These are phyloP conservation scores for Cyberlindnera petersonii DNA, from an alignment of 805 yeast species.

Conservation along the genomic window DNA sequence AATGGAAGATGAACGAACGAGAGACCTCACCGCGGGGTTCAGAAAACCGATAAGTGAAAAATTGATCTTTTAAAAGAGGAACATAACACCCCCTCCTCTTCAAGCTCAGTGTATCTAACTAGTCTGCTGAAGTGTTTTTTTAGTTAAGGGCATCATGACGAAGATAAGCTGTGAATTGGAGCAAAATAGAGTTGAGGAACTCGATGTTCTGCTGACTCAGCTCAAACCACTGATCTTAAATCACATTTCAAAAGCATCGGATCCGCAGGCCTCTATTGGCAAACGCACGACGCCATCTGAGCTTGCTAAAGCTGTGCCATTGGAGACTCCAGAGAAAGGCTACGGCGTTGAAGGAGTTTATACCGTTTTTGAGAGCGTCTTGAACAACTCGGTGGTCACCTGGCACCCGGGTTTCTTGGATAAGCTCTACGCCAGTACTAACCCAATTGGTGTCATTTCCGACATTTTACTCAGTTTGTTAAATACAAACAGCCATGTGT, in stretches of 20 bases:
- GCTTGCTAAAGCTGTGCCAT: conserved; percentile 34
- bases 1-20: too few species aligned
- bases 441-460: conserved; percentile 75
- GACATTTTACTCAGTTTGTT: conserved; percentile 65
- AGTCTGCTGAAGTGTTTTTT: too few species aligned
- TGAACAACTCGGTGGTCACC: conserved; percentile 69
- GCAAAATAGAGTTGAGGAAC: conserved; percentile 48
- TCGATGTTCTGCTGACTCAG: conserved; percentile 49
- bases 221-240: conserved; percentile 48
- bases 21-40: too few species aligned
- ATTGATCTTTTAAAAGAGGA: too few species aligned
- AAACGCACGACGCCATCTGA: conserved; percentile 47
- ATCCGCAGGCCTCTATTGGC: conserved; percentile 46
- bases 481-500: conserved; percentile 84
- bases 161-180: conserved; percentile 36
- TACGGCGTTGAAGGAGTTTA: conserved; percentile 43
- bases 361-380: conserved; percentile 48
- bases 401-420: conserved; percentile 88
- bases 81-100: too few species aligned
- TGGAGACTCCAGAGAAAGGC: conserved; percentile 36
- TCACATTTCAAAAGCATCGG: conserved; percentile 49
- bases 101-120: too few species aligned
- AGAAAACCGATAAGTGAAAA: too few species aligned
- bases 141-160: conserved; percentile 29
- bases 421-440: conserved; percentile 79